These are phyloP conservation scores for Avena atlantica DNA, from an alignment of 176 grass and related monocot species.

Conservation along the genomic window DNA sequence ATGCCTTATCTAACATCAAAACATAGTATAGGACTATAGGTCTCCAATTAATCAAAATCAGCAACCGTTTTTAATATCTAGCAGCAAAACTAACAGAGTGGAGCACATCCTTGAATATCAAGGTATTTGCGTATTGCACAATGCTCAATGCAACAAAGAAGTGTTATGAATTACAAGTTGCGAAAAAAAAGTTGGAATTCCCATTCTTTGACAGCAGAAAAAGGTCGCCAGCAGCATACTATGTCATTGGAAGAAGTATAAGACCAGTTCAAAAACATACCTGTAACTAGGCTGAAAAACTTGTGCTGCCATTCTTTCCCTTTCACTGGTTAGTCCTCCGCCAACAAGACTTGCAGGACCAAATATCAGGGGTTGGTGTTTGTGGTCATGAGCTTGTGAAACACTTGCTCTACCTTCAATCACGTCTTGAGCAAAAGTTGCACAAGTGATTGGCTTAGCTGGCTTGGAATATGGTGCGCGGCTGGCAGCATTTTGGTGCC, in stretches of 20 bases:
- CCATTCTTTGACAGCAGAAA: not conserved
- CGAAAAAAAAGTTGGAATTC: not conserved
- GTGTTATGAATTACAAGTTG: constrained; percentile 20
- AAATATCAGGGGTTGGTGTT: constrained; percentile 96
- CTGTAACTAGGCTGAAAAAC: constrained; percentile 97
- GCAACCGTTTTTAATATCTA: not conserved
- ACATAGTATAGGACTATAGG: not conserved
- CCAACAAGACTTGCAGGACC: constrained; percentile 85
- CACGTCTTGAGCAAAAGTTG: constrained; percentile 96
- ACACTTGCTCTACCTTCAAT: constrained; percentile 89
- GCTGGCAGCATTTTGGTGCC: constrained; percentile 81
- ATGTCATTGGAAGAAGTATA: not conserved
- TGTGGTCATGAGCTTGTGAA: constrained; percentile 89
- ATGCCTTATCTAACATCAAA: not conserved
- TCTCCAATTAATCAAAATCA: constrained; percentile 14
- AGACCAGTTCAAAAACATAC: constrained; percentile 40
- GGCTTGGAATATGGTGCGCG: constrained; percentile 68
- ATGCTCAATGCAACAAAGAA: constrained; percentile 18
- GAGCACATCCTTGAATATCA: not conserved
- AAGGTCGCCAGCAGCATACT: not conserved
- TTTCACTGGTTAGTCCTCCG: constrained; percentile 69
- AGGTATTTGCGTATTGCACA: not conserved
- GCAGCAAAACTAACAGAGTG: not conserved
- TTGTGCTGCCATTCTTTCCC: constrained; percentile 79
- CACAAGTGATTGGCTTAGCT: constrained; percentile 91